Evolutionary conservation across 2,329 filamentous ascomycete genomes (phyloP), one percentile per base, ranked within the genome.

Genomic region (Trichophaea hybrida): DNA sequence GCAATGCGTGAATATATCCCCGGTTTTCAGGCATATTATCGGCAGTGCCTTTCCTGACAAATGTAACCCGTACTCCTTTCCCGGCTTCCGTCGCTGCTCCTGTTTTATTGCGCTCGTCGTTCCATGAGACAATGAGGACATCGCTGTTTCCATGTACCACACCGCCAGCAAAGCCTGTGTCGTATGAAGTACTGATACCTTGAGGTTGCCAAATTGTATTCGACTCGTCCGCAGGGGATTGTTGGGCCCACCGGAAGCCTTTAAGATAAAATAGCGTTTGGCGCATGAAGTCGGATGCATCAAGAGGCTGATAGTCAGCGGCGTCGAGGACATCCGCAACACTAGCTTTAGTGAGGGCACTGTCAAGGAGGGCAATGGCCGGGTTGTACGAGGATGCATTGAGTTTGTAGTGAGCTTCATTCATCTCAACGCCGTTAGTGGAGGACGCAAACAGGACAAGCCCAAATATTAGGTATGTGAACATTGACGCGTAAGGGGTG

Each of bases 281-380:
- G 4, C 24, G n/a, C 51, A 54, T 54, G n/a, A 13, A 35, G 13
- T 34, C 8, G n/a, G 24, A 13, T 33, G 24, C 13, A 13, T 5
- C 12, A 6, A 35, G 32, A 1, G 51, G 31, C 3, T 35, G 24
- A 13, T 35, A 54, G n/a, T 13, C n/a, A 6, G 51, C 51, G 5
- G 51, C 10, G 32, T 33, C 24, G 51, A 54, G 51, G n/a, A 54
- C 51, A 54, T 54, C 51, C 12, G 24, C 51, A 32, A 54, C 24
- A 13, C 24, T 24, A n/a, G 31, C 48, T 33, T 17, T 50, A 5
- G 15, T 17, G 48, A 50, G 48, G 5, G 6, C 31, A 13, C 31
- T 24, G n/a, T 17, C 48, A 6, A 50, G 48, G 15, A 15, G 12
- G 48, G 7, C n/a, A 12, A 50, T 50, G 48, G 31, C 48, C n/a